Percentiles rank a stretch among this genome's conserved stretches.
phyloP scores from a whole-genome alignment of 129 eudicot genomes.

The Saussurea involucrata region DNA sequence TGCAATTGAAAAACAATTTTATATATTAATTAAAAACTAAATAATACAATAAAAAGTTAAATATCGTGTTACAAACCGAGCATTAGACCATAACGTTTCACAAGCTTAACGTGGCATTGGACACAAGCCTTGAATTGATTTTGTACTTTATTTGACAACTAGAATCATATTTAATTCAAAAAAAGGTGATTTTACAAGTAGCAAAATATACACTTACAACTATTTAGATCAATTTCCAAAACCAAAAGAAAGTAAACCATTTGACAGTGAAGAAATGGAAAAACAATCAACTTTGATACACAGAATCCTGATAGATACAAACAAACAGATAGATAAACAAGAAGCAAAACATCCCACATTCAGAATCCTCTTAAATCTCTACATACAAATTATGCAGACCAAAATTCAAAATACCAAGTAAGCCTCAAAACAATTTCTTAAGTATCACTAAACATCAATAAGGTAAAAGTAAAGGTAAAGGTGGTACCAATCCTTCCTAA shows the following conservation, averaged over 20 bases:
- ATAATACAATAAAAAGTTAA: no score
- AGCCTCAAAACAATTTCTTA: constrained; percentile 9
- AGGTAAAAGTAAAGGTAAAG: no score
- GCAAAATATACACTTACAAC: no score
- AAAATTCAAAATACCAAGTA: constrained; percentile 5
- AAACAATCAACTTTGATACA: background rate
- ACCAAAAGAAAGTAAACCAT: background rate
- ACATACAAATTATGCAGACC: constrained; percentile 29
- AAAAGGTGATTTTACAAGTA: no score
- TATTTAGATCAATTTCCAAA: background rate
- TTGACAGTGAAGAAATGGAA: background rate
- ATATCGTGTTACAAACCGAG: no score
- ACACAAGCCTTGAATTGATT: no score
- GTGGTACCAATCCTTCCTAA: constrained; percentile 18
- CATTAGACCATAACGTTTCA: no score
- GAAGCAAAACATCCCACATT: constrained; percentile 11
- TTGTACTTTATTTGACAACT: no score
- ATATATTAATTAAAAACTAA: no score
- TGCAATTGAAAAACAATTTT: no score
- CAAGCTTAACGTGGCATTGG: no score
- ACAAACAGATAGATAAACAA: background rate
- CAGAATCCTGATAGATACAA: constrained; percentile 4
- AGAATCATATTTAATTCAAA: no score
- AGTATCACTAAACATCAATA: constrained; percentile 33
- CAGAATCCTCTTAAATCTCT: constrained; percentile 27